A percentile compares a stretch with the other conserved stretches of the same genome.
phyloP scores from a whole-genome alignment of 345 rosid genomes.

The Citrus australasica region DNA sequence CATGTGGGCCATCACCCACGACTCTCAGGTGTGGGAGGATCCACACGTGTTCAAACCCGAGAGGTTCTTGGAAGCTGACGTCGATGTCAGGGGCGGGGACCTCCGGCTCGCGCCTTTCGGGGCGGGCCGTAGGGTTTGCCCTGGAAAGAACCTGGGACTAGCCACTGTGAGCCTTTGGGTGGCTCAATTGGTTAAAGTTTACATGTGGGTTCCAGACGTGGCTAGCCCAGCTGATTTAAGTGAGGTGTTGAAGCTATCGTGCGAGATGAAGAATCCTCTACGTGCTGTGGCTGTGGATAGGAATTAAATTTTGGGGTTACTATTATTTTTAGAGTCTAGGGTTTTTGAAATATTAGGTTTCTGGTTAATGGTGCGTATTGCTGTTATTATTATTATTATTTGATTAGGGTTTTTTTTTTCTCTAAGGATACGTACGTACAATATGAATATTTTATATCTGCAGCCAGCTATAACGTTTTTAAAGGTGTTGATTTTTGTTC shows the following conservation, averaged over 20 bases:
- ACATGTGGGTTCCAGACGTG: constrained; percentile 50
- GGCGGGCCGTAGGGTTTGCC: constrained; percentile 87
- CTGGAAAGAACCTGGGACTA: constrained; percentile 76
- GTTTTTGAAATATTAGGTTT: constrained; percentile 3
- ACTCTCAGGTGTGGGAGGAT: constrained; percentile 56
- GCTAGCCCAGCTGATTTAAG: constrained; percentile 49
- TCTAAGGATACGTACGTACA: not conserved
- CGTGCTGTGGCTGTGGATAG: constrained; percentile 41
- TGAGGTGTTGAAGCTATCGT: constrained; percentile 78
- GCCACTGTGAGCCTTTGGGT: constrained; percentile 75
- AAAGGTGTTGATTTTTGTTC: not conserved
- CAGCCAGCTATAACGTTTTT: not conserved
- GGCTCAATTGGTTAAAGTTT: constrained; percentile 53
- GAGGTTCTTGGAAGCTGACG: constrained; percentile 50
- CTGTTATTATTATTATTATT: not conserved
- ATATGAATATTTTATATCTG: not conserved
- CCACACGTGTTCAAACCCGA: constrained; percentile 64
- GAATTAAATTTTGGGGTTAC: not conserved
- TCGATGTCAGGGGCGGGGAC: constrained; percentile 69
- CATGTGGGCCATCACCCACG: constrained; percentile 98
- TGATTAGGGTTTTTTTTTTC: not conserved
- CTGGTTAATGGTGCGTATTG: not conserved
- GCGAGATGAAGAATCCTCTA: constrained; percentile 84
- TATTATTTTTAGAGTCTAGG: not conserved
- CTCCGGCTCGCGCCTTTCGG: constrained; percentile 87